Evolutionary conservation across 2,329 filamentous ascomycete species (phyloP).

Genomic region (Talaromyces atroroseus): DNA sequence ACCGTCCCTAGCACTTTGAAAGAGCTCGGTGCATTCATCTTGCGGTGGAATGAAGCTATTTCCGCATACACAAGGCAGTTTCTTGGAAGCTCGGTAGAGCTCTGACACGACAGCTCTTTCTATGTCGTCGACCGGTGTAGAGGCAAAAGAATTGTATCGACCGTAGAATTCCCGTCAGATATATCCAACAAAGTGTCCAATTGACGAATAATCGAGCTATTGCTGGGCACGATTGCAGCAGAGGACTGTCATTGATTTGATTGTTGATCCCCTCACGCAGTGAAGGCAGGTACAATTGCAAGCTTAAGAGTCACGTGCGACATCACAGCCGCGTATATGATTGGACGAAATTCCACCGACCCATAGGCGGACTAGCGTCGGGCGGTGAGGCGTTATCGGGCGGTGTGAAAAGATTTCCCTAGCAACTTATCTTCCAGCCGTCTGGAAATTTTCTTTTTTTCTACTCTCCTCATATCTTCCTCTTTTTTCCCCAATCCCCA

Average conservation of each 20-base stretch:
- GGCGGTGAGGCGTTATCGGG: constrained; percentile 14
- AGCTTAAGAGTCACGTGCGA: neutral
- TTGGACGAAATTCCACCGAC: neutral
- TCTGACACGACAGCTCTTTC: neutral
- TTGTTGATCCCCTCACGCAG: neutral
- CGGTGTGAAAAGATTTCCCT: constrained; percentile 12
- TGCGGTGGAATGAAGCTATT: neutral
- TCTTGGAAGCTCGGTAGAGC: constrained; percentile 2
- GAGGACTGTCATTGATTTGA: neutral
- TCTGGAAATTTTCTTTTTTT: constrained; percentile 1
- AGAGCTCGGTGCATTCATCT: neutral
- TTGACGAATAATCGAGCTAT: neutral
- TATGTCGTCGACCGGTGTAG: neutral
- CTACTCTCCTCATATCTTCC: neutral
- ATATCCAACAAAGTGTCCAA: neutral
- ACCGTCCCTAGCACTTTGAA: constrained; percentile 1
- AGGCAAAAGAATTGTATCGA: neutral
- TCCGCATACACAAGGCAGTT: neutral
- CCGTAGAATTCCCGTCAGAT: neutral
- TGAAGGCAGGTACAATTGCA: neutral
- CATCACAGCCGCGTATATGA: neutral
- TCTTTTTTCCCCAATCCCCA: neutral
- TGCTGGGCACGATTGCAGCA: neutral
- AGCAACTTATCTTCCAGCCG: constrained; percentile 6
- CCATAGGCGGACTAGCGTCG: neutral